phyloP scores from a whole-genome alignment of 495 filamentous ascomycete genomes.

The Symbiotaphrina buchneri region DNA sequence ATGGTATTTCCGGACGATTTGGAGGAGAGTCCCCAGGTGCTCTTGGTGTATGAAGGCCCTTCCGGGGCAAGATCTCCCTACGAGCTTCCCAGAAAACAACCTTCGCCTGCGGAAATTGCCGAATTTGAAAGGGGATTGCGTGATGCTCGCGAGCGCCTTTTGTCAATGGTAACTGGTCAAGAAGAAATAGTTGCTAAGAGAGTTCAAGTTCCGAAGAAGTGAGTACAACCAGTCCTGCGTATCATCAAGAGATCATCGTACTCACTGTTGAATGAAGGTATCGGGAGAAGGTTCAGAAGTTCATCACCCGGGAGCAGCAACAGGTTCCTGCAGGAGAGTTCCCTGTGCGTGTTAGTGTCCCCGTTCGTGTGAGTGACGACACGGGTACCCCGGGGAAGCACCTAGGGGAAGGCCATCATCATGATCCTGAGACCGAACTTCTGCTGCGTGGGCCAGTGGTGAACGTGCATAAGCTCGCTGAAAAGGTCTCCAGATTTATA shows the following conservation, averaged over 20 bases:
- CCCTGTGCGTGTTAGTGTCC: slow-evolving; percentile 44
- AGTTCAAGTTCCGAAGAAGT: slow-evolving; percentile 55
- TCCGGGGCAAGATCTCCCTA: slow-evolving; percentile 30
- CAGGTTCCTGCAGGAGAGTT: slow-evolving; percentile 38
- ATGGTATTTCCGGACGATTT: slow-evolving; percentile 41
- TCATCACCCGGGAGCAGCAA: slow-evolving; percentile 55
- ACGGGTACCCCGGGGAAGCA: slow-evolving; percentile 8
- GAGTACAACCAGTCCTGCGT: slow-evolving; percentile 8
- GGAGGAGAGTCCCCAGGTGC: slow-evolving; percentile 35
- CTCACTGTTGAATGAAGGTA: slow-evolving; percentile 14
- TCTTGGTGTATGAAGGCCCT: slow-evolving; percentile 68
- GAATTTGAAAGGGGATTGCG: slow-evolving; percentile 45
- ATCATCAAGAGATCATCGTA: background rate
- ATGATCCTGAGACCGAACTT: slow-evolving; percentile 20
- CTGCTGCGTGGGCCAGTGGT: slow-evolving; percentile 54
- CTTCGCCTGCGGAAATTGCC: slow-evolving; percentile 32
- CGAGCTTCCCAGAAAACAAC: slow-evolving; percentile 40
- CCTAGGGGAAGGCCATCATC: too few relatives aligned
- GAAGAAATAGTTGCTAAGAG: slow-evolving; percentile 38
- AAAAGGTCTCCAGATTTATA: slow-evolving; percentile 53
- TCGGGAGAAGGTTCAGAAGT: slow-evolving; percentile 58
- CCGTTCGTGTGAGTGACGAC: slow-evolving; percentile 18
- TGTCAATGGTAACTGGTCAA: slow-evolving; percentile 46
- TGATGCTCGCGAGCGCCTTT: slow-evolving; percentile 49
- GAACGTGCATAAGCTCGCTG: slow-evolving; percentile 42